phyloP scores from a whole-genome alignment of 2,329 filamentous ascomycete genomes.

The Monilinia fructigena region DNA sequence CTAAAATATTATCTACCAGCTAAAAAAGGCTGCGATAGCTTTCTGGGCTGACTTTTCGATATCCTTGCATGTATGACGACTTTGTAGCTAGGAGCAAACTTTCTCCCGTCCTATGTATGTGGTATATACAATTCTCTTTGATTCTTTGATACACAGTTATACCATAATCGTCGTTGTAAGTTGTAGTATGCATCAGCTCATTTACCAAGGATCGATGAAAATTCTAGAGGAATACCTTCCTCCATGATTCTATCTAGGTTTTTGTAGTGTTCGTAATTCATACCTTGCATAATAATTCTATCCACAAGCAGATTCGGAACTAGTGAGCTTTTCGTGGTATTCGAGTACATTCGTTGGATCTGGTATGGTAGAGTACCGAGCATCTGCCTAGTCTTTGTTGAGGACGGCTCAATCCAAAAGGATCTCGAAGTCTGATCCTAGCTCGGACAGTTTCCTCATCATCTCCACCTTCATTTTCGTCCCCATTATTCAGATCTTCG shows the following conservation, averaged over 20 bases:
- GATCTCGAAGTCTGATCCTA: not conserved
- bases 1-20: too few species aligned
- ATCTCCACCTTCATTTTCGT: too few species aligned
- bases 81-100: not conserved
- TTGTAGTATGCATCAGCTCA: not conserved
- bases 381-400: not conserved
- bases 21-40: too few species aligned
- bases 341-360: not conserved
- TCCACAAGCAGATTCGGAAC: not conserved
- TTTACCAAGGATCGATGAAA: not conserved
- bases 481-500: not conserved
- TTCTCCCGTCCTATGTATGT: not conserved
- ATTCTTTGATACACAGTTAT: fast-evolving
- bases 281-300: not conserved
- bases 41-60: too few species aligned
- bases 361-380: not conserved
- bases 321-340: not conserved
- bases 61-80: not conserved
- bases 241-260: not conserved
- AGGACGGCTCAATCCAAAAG: not conserved
- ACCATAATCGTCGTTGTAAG: too few species aligned
- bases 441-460: not conserved
- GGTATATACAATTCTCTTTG: not conserved
- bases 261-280: not conserved
- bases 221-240: not conserved